Evolutionary conservation across 495 filamentous ascomycete species (phyloP).

Genomic region (Penicillium nucicola): DNA sequence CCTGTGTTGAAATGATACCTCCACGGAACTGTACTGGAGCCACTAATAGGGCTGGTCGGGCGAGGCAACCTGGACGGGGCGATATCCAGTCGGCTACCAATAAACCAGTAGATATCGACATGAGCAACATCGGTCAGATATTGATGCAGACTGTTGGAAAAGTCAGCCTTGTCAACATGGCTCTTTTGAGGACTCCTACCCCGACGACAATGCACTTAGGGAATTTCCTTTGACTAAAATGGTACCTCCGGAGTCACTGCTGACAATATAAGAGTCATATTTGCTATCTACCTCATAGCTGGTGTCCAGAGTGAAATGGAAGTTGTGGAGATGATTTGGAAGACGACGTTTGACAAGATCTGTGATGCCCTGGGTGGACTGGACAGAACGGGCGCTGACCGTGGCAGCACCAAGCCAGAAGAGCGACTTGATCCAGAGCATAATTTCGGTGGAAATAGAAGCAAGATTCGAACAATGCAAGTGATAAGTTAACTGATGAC

Average conservation of each 20-base stretch:
- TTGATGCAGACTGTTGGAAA: slow-evolving; percentile 36
- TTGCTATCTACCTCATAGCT: slow-evolving; percentile 11
- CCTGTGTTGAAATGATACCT: slow-evolving; percentile 52
- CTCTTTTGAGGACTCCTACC: slow-evolving; percentile 18
- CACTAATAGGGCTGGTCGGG: slow-evolving; percentile 8
- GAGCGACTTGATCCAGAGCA: slow-evolving; percentile 12
- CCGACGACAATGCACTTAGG: slow-evolving; percentile 43
- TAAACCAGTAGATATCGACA: slow-evolving; percentile 53
- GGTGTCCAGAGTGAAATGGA: slow-evolving; percentile 34
- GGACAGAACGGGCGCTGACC: slow-evolving; percentile 28
- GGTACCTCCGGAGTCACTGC: slow-evolving; percentile 31
- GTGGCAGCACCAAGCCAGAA: slow-evolving; percentile 8
- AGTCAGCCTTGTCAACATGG: neutral
- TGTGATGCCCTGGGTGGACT: slow-evolving; percentile 41
- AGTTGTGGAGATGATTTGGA: slow-evolving; percentile 38
- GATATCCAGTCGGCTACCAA: slow-evolving; percentile 22
- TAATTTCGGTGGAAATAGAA: neutral
- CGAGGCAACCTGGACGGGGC: slow-evolving; percentile 16
- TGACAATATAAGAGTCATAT: slow-evolving; percentile 45
- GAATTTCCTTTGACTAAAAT: slow-evolving; percentile 46
- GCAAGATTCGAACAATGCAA: neutral
- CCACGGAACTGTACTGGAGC: slow-evolving; percentile 46
- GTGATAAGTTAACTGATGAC: too few relatives aligned
- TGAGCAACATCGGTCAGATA: slow-evolving; percentile 47
- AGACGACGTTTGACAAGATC: slow-evolving; percentile 45